phyloP scores from a whole-genome alignment of 1,139 yeast species.

The Suhomyces bokatorum region DNA sequence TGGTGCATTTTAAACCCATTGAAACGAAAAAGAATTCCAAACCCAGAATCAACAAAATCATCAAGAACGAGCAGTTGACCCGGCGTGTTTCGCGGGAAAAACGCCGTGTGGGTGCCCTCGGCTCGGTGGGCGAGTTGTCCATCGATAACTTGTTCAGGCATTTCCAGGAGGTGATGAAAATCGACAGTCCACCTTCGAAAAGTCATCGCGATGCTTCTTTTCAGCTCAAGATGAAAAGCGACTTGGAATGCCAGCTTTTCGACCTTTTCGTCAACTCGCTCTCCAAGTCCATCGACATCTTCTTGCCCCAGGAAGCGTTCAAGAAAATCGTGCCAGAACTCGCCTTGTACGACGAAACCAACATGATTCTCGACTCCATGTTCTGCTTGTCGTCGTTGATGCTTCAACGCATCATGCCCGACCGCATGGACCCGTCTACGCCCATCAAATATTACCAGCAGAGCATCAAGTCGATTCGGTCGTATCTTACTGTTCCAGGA shows the following conservation, averaged over 20 bases:
- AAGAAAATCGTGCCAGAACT: slow-evolving; percentile 35
- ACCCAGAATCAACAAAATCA: slow-evolving; percentile 39
- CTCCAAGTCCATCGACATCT: slow-evolving; percentile 33
- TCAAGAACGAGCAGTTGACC: slow-evolving; percentile 11
- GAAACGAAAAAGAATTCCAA: slow-evolving; percentile 38
- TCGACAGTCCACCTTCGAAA: slow-evolving; percentile 14
- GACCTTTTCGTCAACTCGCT: slow-evolving; percentile 35
- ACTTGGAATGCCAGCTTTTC: slow-evolving; percentile 32
- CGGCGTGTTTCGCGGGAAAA: slow-evolving; percentile 6
- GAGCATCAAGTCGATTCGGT: slow-evolving; percentile 34
- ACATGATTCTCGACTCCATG: slow-evolving; percentile 36
- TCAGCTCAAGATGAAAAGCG: slow-evolving; percentile 22
- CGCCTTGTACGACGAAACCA: slow-evolving; percentile 40
- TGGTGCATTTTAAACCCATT: slow-evolving; percentile 33
- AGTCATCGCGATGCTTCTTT: slow-evolving; percentile 7
- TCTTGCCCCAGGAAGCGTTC: slow-evolving; percentile 32
- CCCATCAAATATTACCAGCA: slow-evolving; percentile 41
- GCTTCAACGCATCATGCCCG: slow-evolving; percentile 32
- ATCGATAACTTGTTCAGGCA: slow-evolving; percentile 29
- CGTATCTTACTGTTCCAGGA: slow-evolving; percentile 28
- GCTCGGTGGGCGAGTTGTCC: slow-evolving; percentile 23
- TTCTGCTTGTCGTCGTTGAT: slow-evolving; percentile 38
- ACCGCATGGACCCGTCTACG: slow-evolving; percentile 28
- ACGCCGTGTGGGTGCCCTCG: slow-evolving; percentile 1
- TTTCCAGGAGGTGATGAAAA: slow-evolving; percentile 26